phyloP scores from a whole-genome alignment of 225 moss, liverwort and hornwort species.

The Marchantia paleacea region DNA sequence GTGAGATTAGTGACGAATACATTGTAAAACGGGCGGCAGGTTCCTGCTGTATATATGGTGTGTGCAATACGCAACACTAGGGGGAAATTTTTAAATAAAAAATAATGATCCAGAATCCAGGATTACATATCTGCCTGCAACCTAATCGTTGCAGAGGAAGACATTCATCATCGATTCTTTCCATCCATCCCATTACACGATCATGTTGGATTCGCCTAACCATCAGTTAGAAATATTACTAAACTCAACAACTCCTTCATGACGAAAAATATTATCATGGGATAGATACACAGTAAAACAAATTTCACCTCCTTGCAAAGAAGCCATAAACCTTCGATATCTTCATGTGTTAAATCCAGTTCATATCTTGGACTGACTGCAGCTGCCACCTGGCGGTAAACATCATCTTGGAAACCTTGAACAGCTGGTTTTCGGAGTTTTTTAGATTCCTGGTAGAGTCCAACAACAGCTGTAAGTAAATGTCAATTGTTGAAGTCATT shows the following conservation, averaged over 20 bases:
- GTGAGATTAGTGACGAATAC: no score
- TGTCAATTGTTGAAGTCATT: not conserved
- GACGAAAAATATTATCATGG: no score
- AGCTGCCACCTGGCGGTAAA: slow-evolving; percentile 51
- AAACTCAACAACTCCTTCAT: not conserved
- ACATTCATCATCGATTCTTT: no score
- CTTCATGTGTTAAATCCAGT: slow-evolving; percentile 56
- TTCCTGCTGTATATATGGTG: no score
- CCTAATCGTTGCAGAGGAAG: no score
- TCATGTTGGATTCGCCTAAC: not conserved
- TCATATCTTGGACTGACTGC: slow-evolving; percentile 49
- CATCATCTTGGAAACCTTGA: slow-evolving; percentile 50
- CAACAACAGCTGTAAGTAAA: not conserved
- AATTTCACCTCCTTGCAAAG: slow-evolving; percentile 72
- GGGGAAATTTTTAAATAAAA: no score
- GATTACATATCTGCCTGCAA: no score
- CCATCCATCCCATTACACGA: not conserved
- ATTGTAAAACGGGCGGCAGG: no score
- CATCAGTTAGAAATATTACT: not conserved
- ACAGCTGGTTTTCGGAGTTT: slow-evolving; percentile 66
- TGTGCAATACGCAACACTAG: no score
- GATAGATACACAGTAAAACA: not conserved
- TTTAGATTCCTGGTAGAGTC: slow-evolving; percentile 59
- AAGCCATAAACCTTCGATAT: slow-evolving; percentile 71
- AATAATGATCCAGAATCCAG: no score